A percentile compares a stretch with the other conserved stretches of the same genome.
phyloP scores from a whole-genome alignment of 805 yeast genomes.

The Spathaspora boniae region DNA sequence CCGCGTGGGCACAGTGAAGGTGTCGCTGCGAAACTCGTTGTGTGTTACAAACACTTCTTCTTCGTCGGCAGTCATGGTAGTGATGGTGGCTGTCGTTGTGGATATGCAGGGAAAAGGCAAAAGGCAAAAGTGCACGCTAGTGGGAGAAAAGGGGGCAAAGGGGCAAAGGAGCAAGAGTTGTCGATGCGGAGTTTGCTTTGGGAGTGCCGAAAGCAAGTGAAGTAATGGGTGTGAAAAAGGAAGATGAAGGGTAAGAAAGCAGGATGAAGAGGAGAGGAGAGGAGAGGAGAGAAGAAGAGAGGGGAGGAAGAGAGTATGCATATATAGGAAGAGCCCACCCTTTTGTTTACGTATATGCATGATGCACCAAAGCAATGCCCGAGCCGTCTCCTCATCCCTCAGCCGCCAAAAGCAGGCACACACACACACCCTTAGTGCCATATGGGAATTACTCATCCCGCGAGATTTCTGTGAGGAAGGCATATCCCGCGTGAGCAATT shows the following conservation, averaged over 20 bases:
- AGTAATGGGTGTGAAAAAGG: background rate
- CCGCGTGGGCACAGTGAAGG: conserved; percentile 84
- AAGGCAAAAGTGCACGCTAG: background rate
- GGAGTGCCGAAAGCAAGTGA: background rate
- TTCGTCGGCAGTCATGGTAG: conserved; percentile 15
- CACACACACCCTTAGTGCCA: too few species aligned
- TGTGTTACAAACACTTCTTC: conserved; percentile 21
- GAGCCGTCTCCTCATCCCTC: too few species aligned
- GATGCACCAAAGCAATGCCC: too few species aligned
- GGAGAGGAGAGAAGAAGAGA: too few species aligned
- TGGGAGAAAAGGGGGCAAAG: background rate
- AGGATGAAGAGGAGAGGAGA: background rate
- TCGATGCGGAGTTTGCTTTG: too few species aligned
- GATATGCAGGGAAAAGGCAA: background rate
- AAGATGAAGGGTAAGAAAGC: background rate
- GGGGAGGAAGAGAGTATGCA: too few species aligned
- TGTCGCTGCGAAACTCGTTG: conserved; percentile 56
- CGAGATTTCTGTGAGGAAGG: too few species aligned
- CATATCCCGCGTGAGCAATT: too few species aligned
- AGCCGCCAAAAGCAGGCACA: too few species aligned
- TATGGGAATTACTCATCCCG: too few species aligned
- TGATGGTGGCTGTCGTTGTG: background rate
- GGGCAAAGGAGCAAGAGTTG: background rate
- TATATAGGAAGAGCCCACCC: too few species aligned
- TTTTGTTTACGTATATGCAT: too few species aligned